Evolutionary conservation across 768 basidiomycete genomes (phyloP), one percentile per base, ranked within the genome.

Genomic region (Leccinum arenicola): DNA sequence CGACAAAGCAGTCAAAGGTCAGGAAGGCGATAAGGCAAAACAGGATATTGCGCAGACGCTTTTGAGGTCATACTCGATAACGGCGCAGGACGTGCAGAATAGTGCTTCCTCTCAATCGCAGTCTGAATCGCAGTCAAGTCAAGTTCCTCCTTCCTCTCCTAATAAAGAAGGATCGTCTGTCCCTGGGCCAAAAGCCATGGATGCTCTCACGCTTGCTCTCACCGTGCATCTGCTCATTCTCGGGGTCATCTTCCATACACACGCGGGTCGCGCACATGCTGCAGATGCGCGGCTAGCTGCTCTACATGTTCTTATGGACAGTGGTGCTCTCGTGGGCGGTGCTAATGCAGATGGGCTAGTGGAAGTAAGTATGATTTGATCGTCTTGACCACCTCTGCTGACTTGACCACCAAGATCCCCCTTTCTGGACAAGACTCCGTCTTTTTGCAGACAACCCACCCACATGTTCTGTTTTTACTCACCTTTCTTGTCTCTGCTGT

Each of bases 221-320:
- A 78, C 77, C 3, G 73, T 87, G 3, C 88, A 91, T 64, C 69
- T 83, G 9, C 82, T 92, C 23, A 78, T 89, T 52, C 72, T 89
- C 21, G 79, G 83, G 4, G 76, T 88, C 9, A 69, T 86, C 21
- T 88, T 81, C 65, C 77, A 84, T 64, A 88, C 87, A 0, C 85
- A 89, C 62, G 72, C 73, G 0, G 88, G 88, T 7, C 74, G 77
- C 54, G 75, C 81, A 6, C 67, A 75, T 17, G 74, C 76, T 14
- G 78, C 83, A 1, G 76, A 81, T n/a, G 69, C 74, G 8, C 75
- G 89, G 19, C 72, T 91, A 35, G 75, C 79, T 38, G 76, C 77
- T 49, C 70, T 93, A 1, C 90, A 93, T 68, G 76, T 80, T n/a
- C 70, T 89, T 27, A 78, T 92, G 53, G 91, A 92, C 65, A 75